These are phyloP conservation scores for Rubroshorea leprosula DNA, from an alignment of 345 rosid genomes.

Conservation along the genomic window DNA sequence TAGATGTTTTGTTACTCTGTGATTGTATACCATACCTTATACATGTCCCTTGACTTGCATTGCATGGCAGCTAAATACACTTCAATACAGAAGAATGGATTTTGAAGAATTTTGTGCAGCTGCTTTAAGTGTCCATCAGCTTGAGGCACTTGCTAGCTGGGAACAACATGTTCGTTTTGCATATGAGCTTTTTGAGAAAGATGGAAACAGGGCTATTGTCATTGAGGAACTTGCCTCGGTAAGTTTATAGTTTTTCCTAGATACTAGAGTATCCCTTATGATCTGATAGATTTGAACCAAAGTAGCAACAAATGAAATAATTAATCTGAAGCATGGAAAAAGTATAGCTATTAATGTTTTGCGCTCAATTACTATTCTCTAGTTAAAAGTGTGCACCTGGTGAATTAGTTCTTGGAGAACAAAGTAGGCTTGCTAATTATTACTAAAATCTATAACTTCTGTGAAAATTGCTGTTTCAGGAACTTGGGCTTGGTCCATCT, in stretches of 20 bases:
- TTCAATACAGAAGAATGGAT: constrained; percentile 84
- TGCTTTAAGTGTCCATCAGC: constrained; percentile 82
- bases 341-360: too few species aligned
- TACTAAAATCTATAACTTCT: not conserved
- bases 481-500: constrained; percentile 90
- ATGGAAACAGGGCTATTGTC: constrained; percentile 82
- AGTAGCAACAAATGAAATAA: not conserved
- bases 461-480: constrained; percentile 43
- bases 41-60: constrained; percentile 13
- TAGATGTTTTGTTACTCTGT: constrained; percentile 9
- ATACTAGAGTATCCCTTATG: not conserved
- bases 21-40: constrained; percentile 9
- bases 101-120: constrained; percentile 99
- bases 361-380: too few species aligned
- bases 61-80: constrained; percentile 63
- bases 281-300: too few species aligned
- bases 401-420: not conserved
- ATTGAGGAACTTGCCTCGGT: constrained; percentile 95
- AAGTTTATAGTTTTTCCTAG: constrained; percentile 11
- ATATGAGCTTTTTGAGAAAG: constrained; percentile 81
- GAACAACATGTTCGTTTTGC: constrained; percentile 80
- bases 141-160: constrained; percentile 84
- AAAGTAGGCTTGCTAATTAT: not conserved
- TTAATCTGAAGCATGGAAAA: too few species aligned
- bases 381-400: not conserved